Base-by-base conservation (phyloP, 768 basidiomycete genomes). In the Mycena olivaceomarginata region DNA sequence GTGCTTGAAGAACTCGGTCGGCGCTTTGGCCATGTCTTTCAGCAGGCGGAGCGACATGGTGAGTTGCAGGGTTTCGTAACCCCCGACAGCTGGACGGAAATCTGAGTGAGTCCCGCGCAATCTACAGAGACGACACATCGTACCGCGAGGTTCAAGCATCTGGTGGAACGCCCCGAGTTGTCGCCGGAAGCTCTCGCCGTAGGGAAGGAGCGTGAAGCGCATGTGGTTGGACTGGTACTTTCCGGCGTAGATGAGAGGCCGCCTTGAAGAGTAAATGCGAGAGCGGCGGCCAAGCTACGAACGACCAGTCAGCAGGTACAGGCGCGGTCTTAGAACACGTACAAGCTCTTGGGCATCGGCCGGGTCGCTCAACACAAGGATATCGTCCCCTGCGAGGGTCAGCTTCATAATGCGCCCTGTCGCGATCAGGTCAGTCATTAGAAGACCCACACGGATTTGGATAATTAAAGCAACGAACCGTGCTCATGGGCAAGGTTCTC, bases 341-440 rank as follows among this genome's bases (percentile, higher is more conserved):
- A 22, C 56, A n/a, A 57, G n/a, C n/a, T 57, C 56, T n/a, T 57
- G 18, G 7, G 68, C 68, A 51, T 70, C 68, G 9, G 39, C 11
- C 1, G 68, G 57, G 22, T 70, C 20, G 40, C 68, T 70, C 56
- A 70, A 45, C 13, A 70, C 56, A 25, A 70, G 6, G 40, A 70
- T 39, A 31, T 31, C 31, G 31, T 31, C 31, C 31, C 31, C 31
- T 31, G 31, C 31, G 31, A 31, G 31, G 31, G 45, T 70, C 37
- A 70, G 7, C 31, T 60, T 70, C 20, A 60, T 25, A 20, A 70
- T 70, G 5, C 56, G 56, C n/a, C 56, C 56, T 59, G 53, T 22
- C 16, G 53, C 13, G 6, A 59, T 39, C 15, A n/a, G 25, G 10
- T 22, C 10, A 10, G 11, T 40, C 4, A 43, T 31, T 31, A 31